Evolutionary conservation across 495 filamentous ascomycete genomes (phyloP), one percentile per base, ranked within the genome.

Genomic region (Penicillium roqueforti): DNA sequence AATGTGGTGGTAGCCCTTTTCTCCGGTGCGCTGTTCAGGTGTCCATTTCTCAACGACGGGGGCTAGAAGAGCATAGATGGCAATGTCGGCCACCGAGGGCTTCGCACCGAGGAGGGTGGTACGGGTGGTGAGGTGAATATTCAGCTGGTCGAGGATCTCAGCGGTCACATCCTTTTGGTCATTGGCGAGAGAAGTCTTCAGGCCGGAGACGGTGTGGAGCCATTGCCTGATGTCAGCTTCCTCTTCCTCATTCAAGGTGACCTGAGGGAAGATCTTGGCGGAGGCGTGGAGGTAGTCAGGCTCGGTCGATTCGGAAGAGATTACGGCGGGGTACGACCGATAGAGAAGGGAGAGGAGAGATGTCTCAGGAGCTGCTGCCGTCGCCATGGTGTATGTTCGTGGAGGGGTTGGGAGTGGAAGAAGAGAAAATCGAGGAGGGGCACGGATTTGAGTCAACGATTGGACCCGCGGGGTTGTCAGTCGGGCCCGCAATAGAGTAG

Each of bases 31-130:
- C 78, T 96, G 82, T 77, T 97, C 91, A 37, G 87, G 73, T 6
- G 80, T 79, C 92, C 92, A 97, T 53, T 79, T 79, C 63, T 84
- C 82, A 51, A 97, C 89, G 4, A 85, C 59, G 18, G 92, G 87
- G 19, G 87, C 88, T 18, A 96, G 74, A 38, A 87, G 77, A 59
- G 90, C 80, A 74, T 95, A 98, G 49, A 92, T 78, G 51, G 88
- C 88, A 47, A 95, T 74, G 65, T 98, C 93, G 50, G 92, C 93
- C 65, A 91, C 82, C 49, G 88, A 93, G 42, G 92, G 88, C 76
- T 96, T 97, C 68, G 82, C 81, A 56, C 92, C 92, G 13, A 97
- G 84, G 42, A 96, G 75, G 14, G 92, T 97, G 51, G 91, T 93
- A 54, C 91, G 89, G 50, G 85, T 87, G 25, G 89, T 85, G 39